phyloP scores from a whole-genome alignment of 495 filamentous ascomycete genomes.

The Terfezia boudieri region DNA sequence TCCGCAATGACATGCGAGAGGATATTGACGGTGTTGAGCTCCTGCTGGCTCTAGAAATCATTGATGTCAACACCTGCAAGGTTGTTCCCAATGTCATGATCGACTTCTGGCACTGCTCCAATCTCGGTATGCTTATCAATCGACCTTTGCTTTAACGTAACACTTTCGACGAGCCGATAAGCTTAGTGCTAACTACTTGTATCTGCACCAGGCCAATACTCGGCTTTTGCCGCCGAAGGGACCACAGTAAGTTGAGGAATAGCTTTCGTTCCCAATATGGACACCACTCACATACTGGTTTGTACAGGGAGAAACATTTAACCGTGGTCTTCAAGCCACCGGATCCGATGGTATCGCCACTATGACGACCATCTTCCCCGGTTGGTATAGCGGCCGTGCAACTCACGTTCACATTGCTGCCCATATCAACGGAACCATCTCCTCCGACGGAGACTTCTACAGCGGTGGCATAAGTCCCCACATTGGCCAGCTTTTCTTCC shows the following conservation, averaged over 20 bases:
- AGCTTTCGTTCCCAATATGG: too few species aligned
- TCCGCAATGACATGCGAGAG: constrained; percentile 36
- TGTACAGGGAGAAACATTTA: constrained; percentile 22
- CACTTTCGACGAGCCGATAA: too few species aligned
- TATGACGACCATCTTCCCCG: constrained; percentile 37
- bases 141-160: too few species aligned
- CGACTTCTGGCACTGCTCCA: constrained; percentile 18
- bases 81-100: constrained; percentile 8
- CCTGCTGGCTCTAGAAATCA: constrained; percentile 12
- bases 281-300: neutral
- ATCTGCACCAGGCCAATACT: constrained; percentile 3
- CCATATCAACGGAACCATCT: constrained; percentile 26
- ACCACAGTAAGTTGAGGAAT: constrained; percentile 2
- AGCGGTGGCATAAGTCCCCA: constrained; percentile 30
- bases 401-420: constrained; percentile 34
- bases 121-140: constrained; percentile 2
- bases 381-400: constrained; percentile 37
- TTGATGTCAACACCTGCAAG: constrained; percentile 17
- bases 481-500: constrained; percentile 42
- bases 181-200: too few species aligned
- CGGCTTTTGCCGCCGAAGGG: constrained; percentile 13
- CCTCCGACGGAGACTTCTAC: constrained; percentile 28
- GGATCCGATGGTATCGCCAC: constrained; percentile 32
- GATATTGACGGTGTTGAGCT: constrained; percentile 20
- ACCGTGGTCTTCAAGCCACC: constrained; percentile 30